These are phyloP conservation scores for Clausena lansium DNA, from an alignment of 345 rosid genomes.

Conservation along the genomic window DNA sequence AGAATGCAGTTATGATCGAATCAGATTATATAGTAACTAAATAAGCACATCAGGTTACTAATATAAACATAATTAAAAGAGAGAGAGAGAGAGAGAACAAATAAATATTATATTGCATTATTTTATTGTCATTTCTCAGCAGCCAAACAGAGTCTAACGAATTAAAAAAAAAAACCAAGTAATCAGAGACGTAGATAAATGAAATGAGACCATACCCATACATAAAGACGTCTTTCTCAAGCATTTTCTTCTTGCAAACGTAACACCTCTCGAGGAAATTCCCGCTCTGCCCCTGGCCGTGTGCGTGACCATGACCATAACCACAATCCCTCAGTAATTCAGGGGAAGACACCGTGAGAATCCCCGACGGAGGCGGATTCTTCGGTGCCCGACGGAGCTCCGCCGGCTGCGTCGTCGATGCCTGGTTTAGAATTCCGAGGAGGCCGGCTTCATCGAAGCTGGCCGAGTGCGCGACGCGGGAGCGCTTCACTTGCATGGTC, in stretches of 20 bases:
- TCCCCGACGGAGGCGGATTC: neutral
- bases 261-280: slow-evolving; percentile 35
- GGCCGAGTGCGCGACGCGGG: slow-evolving; percentile 25
- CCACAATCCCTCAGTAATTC: slow-evolving; percentile 10
- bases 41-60: neutral
- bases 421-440: slow-evolving; percentile 1
- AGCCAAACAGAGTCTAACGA: slow-evolving; percentile 4
- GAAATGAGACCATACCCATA: slow-evolving; percentile 30
- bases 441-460: slow-evolving; percentile 21
- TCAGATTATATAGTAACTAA: neutral
- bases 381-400: slow-evolving; percentile 10
- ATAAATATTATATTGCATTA: neutral
- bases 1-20: neutral
- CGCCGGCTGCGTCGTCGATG: neutral
- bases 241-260: slow-evolving; percentile 32
- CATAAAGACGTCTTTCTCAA: slow-evolving; percentile 30
- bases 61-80: neutral
- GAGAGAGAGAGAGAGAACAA: too few relatives aligned
- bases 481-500: slow-evolving; percentile 38
- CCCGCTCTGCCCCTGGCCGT: slow-evolving; percentile 7
- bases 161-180: neutral
- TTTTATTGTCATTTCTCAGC: neutral
- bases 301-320: neutral
- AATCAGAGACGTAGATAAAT: neutral
- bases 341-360: slow-evolving; percentile 27